Evolutionary conservation across 2,329 filamentous ascomycete species (phyloP), one percentile per base, ranked within the genome.

Genomic region (Pseudofabraea citricarpa): DNA sequence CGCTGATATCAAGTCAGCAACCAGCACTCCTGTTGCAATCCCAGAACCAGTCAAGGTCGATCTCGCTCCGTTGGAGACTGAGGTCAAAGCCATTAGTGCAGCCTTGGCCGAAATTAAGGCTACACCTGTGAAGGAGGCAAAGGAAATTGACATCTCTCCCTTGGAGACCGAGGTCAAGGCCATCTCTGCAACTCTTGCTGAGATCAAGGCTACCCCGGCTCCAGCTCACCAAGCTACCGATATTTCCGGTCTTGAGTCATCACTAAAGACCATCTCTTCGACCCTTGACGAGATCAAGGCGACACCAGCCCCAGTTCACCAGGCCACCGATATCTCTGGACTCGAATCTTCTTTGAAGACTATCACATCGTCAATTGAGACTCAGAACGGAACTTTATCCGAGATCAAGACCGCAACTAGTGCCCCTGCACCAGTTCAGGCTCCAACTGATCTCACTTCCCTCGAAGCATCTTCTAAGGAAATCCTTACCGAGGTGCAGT

Each of bases 121-220:
- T 15, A 36, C 40, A 15, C 44, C 40, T 36, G 40, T 27, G 8
- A 9, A 35, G 13, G 35, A 37, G 21, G 18, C 21, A 13, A 41
- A 16, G 19, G 21, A 18, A n/a, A 20, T 41, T n/a, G 38, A 41
- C 21, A 19, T 29, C 16, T 15, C 23, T 9, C 13, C 37, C 12
- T 22, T 41, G 15, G 45, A 49, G 20, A 27, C 43, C 16, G 44
- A 49, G 0, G 45, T 53, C 6, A 38, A 37, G 16, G 43, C 44
- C 16, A 43, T 53, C 18, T 31, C 35, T 10, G 31, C 36, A 13
- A 43, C 44, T 13, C 35, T 56, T 5, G 37, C 37, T 10, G 54
- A 55, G 12, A 55, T 58, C 39, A 52, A 55, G 26, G 29, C 47
- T 18, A 37, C 43, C 9, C 52, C 53, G 22, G 45, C 47, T 8